Percentiles rank a stretch among this genome's conserved stretches.
Evolutionary conservation across 2,329 filamentous ascomycete genomes (phyloP).

Genomic region (Alternaria hordeiaustralica): DNA sequence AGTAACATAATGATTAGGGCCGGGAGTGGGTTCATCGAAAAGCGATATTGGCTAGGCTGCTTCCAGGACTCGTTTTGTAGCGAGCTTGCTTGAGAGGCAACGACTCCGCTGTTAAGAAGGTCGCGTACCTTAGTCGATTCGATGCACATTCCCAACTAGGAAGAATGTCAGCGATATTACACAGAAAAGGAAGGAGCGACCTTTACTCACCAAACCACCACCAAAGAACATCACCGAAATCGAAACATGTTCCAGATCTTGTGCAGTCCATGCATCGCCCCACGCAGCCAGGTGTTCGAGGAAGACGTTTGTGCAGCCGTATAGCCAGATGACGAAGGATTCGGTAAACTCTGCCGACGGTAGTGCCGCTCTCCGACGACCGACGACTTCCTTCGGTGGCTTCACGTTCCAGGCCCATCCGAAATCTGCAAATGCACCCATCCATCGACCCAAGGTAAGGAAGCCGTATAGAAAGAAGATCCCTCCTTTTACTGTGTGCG

Average conservation of each 20-base stretch:
- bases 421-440: constrained; percentile 86
- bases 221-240: constrained; percentile 95
- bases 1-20: constrained; percentile 84
- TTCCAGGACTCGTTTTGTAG: constrained; percentile 54
- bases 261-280: constrained; percentile 74
- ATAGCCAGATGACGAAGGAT: constrained; percentile 87
- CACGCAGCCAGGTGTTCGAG: constrained; percentile 82
- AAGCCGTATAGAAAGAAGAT: constrained; percentile 95
- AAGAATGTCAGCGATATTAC: constrained; percentile 31
- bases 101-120: constrained; percentile 63
- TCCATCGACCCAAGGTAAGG: constrained; percentile 85
- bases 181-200: constrained; percentile 7
- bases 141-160: constrained; percentile 77
- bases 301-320: constrained; percentile 89
- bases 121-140: constrained; percentile 72
- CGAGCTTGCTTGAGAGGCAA: constrained; percentile 45
- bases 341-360: constrained; percentile 89
- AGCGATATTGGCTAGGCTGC: constrained; percentile 70
- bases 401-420: constrained; percentile 97
- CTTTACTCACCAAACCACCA: constrained; percentile 74
- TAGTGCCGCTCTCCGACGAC: constrained; percentile 66
- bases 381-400: constrained; percentile 63
- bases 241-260: constrained; percentile 89
- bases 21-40: constrained; percentile 88
- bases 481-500: constrained; percentile 92